phyloP scores from a whole-genome alignment of 129 eudicot genomes.

The Tanacetum coccineum region DNA sequence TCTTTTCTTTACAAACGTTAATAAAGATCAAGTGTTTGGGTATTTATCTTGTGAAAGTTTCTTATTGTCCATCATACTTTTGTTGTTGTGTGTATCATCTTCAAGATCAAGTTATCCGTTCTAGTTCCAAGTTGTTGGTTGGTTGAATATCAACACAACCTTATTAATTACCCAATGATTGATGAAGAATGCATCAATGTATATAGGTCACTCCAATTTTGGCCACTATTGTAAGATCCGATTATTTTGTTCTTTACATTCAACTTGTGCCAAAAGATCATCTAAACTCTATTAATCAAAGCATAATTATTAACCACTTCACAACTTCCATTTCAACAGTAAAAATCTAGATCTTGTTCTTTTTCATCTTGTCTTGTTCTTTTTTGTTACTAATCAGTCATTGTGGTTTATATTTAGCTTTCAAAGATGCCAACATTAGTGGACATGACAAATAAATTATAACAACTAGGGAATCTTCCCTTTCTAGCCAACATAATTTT shows the following conservation, averaged over 20 bases:
- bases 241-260: too few species aligned
- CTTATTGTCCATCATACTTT: too few species aligned
- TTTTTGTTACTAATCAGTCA: conserved; percentile 29
- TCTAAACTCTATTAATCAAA: neutral
- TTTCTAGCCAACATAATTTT: conserved; percentile 20
- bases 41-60: too few species aligned
- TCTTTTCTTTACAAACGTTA: too few species aligned
- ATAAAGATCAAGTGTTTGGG: too few species aligned
- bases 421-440: conserved; percentile 36
- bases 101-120: too few species aligned
- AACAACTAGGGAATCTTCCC: conserved; percentile 24
- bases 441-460: conserved; percentile 18
- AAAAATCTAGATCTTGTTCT: conserved; percentile 19
- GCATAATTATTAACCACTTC: neutral
- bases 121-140: too few species aligned
- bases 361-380: conserved; percentile 24
- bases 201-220: neutral
- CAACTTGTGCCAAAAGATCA: neutral
- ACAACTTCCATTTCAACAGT: neutral
- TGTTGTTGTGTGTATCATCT: too few species aligned
- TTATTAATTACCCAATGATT: neutral
- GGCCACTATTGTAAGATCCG: neutral
- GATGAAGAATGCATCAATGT: neutral
- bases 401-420: conserved; percentile 22
- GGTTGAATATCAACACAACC: too few species aligned